These are phyloP conservation scores for Neurospora pannonica DNA, from an alignment of 495 filamentous ascomycete species.

Conservation along the genomic window DNA sequence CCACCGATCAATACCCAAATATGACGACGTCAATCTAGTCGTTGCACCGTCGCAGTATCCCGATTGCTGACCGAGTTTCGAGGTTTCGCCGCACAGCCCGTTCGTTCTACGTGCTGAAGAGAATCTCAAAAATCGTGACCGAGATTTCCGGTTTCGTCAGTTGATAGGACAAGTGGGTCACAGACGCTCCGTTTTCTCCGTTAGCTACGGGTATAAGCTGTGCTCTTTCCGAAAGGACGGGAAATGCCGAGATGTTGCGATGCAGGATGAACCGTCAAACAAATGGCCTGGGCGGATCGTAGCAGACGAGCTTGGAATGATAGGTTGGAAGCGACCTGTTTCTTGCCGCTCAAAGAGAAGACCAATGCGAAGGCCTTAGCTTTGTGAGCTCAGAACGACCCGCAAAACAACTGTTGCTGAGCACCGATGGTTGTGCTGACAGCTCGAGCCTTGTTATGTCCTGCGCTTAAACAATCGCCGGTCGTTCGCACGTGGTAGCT, in stretches of 20 bases:
- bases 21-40: conserved; percentile 12
- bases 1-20: conserved; percentile 14
- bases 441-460: background rate
- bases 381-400: background rate
- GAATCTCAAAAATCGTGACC: background rate
- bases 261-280: background rate
- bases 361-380: background rate
- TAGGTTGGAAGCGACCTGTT: background rate
- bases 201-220: background rate
- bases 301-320: background rate
- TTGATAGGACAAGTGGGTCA: background rate
- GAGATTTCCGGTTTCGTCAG: background rate
- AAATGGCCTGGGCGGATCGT: background rate
- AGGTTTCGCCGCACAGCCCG: background rate
- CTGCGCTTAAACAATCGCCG: background rate
- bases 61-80: background rate
- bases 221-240: background rate
- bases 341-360: background rate
- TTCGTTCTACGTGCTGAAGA: background rate
- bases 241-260: background rate
- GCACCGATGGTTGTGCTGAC: background rate
- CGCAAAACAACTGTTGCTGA: background rate
- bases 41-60: background rate
- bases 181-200: background rate
- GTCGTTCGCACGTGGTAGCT: background rate